phyloP scores from a whole-genome alignment of 495 filamentous ascomycete genomes.

The Aspergillus ellipticus region DNA sequence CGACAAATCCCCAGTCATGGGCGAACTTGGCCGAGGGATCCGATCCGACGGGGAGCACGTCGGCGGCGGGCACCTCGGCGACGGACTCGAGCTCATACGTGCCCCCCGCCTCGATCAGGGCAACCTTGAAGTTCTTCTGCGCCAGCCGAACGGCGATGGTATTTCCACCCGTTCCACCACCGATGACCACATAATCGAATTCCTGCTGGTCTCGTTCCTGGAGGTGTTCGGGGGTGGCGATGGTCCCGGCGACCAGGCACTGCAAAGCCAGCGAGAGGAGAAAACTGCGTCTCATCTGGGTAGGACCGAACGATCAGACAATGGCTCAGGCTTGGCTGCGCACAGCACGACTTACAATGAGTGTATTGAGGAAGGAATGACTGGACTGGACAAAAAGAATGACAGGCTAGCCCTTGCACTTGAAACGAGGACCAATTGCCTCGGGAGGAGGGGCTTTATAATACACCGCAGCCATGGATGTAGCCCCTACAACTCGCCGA shows the following conservation, averaged over 20 bases:
- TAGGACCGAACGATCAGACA: too few relatives aligned
- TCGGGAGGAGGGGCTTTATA: not conserved
- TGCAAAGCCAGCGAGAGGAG: slow-evolving; percentile 2
- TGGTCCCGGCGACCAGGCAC: not conserved
- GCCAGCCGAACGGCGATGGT: slow-evolving; percentile 48
- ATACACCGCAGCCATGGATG: not conserved
- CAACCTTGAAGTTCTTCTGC: slow-evolving; percentile 32
- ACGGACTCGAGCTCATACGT: slow-evolving; percentile 47
- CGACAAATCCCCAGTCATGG: slow-evolving; percentile 50
- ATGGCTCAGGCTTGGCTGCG: too few relatives aligned
- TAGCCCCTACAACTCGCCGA: not conserved
- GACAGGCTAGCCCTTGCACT: not conserved
- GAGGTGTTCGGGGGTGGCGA: not conserved
- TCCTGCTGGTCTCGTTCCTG: not conserved
- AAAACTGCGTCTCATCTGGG: not conserved
- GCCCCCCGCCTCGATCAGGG: slow-evolving; percentile 56
- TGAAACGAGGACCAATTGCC: not conserved
- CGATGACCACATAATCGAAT: slow-evolving; percentile 54
- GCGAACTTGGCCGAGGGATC: slow-evolving; percentile 19
- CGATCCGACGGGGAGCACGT: slow-evolving; percentile 7
- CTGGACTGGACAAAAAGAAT: not conserved
- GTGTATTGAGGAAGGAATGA: not conserved
- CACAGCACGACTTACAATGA: not conserved
- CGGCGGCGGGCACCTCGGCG: slow-evolving; percentile 33
- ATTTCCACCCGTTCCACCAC: slow-evolving; percentile 53